Percentiles rank a stretch among this genome's conserved stretches.
Evolutionary conservation across 331 rosid species (phyloP).

Genomic region (Acacia pycnantha): DNA sequence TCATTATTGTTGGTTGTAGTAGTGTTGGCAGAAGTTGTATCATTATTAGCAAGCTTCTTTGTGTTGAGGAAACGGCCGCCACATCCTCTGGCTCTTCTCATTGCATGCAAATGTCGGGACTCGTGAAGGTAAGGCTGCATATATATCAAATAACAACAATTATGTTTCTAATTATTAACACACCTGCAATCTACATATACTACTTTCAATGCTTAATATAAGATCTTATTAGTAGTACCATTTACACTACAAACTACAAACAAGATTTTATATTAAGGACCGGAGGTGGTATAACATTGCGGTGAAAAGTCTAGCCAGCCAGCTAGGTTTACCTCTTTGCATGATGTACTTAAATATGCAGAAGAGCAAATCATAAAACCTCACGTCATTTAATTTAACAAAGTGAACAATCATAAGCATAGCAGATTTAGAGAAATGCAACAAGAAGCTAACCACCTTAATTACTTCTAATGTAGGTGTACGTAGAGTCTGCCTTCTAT

Average conservation of each 20-base stretch:
- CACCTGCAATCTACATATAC: background rate
- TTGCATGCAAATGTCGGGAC: constrained; percentile 22
- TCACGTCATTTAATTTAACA: background rate
- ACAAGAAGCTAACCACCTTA: background rate
- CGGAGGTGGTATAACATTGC: background rate
- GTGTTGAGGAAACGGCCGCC: background rate
- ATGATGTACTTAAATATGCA: background rate
- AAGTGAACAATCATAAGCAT: background rate
- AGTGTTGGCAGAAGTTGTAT: background rate
- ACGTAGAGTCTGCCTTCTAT: background rate
- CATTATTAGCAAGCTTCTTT: background rate
- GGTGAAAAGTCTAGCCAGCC: background rate
- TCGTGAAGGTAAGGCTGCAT: constrained; percentile 14
- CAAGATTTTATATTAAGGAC: too few relatives aligned
- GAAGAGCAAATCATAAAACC: background rate
- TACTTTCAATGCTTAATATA: too few relatives aligned
- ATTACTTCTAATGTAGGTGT: background rate
- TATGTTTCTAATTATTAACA: background rate
- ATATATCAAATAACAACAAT: background rate
- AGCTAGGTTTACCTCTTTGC: background rate
- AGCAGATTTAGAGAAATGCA: background rate
- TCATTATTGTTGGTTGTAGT: background rate
- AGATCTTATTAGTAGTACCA: too few relatives aligned
- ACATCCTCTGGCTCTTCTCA: constrained; percentile 19
- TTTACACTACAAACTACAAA: too few relatives aligned